Base-by-base conservation (phyloP, 2,329 filamentous ascomycete species). In the Ophiobolus disseminans region DNA sequence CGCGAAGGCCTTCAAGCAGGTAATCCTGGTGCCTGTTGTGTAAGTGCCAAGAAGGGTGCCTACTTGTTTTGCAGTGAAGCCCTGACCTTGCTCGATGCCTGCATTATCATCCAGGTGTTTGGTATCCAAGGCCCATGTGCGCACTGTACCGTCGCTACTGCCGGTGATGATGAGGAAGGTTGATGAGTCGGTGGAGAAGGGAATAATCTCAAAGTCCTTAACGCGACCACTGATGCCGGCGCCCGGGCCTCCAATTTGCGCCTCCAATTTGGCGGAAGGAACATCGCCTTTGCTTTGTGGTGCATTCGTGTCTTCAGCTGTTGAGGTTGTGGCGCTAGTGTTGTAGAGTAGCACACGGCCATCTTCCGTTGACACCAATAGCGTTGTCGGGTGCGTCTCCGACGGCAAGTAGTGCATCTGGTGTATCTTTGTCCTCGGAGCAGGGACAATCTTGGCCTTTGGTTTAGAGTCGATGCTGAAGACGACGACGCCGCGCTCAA, bases 381-480 rank as follows among this genome's bases (percentile, higher is more conserved):
- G 74, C 5, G 92, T 71, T 26, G 85, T 82, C 17, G 75, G 74
- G 39, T 75, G 75, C 5, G 76, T 74, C 13, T 80, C 77, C 16
- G 68, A 69, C 6, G 79, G 68, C 19, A 96, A 65, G 70, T 96
- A 96, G 48, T 79, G 78, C 56, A 97, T 80, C 65, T 93, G 85
- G 68, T 97, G 92, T 19, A 97, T 77, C 77, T 97, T 97, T 14
- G 86, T 91, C 58, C 80, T 79, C 1, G 85, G 82, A 31, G 81
- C 77, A 10, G 88, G 83, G 66, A 90, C 77, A 37, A 94, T 80
- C 59, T 86, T 84, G 69, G 89, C 93, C 67, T 84, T 89, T 2
- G 91, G 88, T 54, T 86, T 87, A 53, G 90, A 94, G 69, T 97
- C 90, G 79, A 94, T 89, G 53, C 90, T 91, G 68, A 94, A 97